Evolutionary conservation across 2,329 filamentous ascomycete genomes (phyloP).

Genomic region (Penicillium rolfsii): DNA sequence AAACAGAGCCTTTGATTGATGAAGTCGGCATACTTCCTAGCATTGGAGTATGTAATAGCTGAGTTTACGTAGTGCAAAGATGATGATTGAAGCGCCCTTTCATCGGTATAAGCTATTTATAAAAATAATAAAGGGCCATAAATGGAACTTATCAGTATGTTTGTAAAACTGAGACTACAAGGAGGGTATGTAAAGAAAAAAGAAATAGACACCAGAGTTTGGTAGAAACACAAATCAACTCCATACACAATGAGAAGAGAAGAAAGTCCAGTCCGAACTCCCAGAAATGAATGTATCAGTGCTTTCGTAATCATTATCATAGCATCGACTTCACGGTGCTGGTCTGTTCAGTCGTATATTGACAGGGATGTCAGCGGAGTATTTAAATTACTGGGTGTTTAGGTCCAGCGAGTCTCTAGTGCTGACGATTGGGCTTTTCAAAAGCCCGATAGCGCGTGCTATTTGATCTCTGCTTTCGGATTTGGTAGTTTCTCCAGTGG

Average conservation of each 20-base stretch:
- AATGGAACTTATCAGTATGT: background rate
- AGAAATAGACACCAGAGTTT: background rate
- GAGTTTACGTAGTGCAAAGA: too few relatives aligned
- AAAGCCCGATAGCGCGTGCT: conserved; percentile 1
- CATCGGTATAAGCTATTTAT: too few relatives aligned
- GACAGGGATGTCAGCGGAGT: background rate
- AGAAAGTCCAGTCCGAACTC: background rate
- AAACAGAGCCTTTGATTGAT: background rate
- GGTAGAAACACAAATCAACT: background rate
- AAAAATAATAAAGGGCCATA: too few relatives aligned
- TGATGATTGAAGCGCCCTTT: too few relatives aligned
- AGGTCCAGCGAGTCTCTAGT: conserved; percentile 1
- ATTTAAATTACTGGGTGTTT: background rate
- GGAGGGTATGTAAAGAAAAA: conserved; percentile 1
- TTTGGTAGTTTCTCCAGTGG: conserved; percentile 39
- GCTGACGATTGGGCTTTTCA: conserved; percentile 5
- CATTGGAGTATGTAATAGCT: background rate
- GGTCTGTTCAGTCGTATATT: background rate
- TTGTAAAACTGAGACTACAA: background rate
- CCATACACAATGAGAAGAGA: background rate
- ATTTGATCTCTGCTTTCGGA: conserved; percentile 18
- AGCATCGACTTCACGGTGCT: background rate
- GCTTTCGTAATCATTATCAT: conserved; percentile 17
- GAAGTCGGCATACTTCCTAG: background rate
- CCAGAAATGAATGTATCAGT: conserved; percentile 11